These are phyloP conservation scores for Saccharomycopsis malanga DNA, from an alignment of 805 yeast species.

Conservation along the genomic window DNA sequence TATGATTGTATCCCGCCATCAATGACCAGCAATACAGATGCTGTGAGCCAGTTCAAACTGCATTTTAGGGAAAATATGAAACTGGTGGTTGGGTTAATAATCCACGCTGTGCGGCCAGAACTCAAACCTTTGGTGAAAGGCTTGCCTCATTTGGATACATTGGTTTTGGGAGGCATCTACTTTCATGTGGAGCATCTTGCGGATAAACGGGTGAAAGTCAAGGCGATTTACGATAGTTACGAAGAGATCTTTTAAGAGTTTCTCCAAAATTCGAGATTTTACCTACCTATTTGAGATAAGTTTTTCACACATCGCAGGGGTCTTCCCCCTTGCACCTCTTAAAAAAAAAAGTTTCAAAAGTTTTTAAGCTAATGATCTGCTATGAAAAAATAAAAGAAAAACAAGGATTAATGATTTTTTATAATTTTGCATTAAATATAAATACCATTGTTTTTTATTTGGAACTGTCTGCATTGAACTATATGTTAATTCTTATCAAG, in stretches of 20 bases:
- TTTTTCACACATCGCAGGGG: too few species aligned
- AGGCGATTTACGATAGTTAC: slow-evolving; percentile 26
- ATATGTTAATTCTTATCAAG: too few species aligned
- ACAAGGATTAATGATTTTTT: too few species aligned
- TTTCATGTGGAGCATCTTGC: slow-evolving; percentile 20
- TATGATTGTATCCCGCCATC: slow-evolving; percentile 3
- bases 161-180: slow-evolving; percentile 28
- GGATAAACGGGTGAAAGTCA: slow-evolving; percentile 5
- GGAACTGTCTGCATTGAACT: too few species aligned
- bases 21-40: slow-evolving; percentile 10
- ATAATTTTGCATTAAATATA: too few species aligned
- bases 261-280: too few species aligned
- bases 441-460: too few species aligned
- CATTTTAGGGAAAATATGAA: background rate
- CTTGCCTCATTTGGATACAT: slow-evolving; percentile 22
- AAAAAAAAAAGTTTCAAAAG: too few species aligned
- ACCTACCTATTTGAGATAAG: too few species aligned
- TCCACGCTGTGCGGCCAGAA: slow-evolving; percentile 24
- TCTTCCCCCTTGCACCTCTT: too few species aligned
- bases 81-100: slow-evolving; percentile 23
- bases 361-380: too few species aligned
- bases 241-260: slow-evolving; percentile 20
- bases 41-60: slow-evolving; percentile 12
- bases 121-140: slow-evolving; percentile 20
- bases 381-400: too few species aligned